A percentile compares a stretch with the other conserved stretches of the same genome.
phyloP scores from a whole-genome alignment of 2,329 filamentous ascomycete genomes.

The Didymella glomerata region DNA sequence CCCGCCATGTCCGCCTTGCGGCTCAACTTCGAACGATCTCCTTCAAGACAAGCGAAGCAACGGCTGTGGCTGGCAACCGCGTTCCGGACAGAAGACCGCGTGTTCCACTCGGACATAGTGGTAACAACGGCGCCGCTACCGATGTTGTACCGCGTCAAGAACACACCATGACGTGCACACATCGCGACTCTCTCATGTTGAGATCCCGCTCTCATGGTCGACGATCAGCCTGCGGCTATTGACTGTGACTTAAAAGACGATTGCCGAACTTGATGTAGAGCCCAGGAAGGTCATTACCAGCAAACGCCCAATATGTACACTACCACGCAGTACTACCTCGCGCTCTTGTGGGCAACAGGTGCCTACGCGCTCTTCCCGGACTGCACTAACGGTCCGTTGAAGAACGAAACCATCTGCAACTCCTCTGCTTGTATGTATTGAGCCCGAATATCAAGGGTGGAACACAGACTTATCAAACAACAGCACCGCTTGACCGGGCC shows the following conservation, averaged over 20 bases:
- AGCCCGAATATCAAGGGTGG: neutral
- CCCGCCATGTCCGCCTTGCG: conserved; percentile 28
- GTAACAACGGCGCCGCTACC: conserved; percentile 3
- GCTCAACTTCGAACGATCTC: conserved; percentile 17
- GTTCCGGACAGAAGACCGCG: conserved; percentile 8
- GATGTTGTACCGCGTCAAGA: conserved; percentile 14
- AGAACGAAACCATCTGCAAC: conserved; percentile 62
- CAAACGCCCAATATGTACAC: conserved; percentile 22
- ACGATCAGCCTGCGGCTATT: conserved; percentile 30
- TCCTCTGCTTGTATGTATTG: conserved; percentile 45
- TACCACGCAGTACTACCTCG: conserved; percentile 18
- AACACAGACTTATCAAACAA: neutral
- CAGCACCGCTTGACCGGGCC: conserved; percentile 39
- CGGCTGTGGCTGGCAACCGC: conserved; percentile 21
- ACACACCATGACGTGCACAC: conserved; percentile 26
- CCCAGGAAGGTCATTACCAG: neutral
- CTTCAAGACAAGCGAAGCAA: conserved; percentile 19
- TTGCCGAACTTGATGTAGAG: neutral
- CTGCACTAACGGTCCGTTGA: conserved; percentile 61
- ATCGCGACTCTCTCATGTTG: conserved; percentile 16
- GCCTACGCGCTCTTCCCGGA: conserved; percentile 57
- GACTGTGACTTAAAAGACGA: conserved; percentile 24
- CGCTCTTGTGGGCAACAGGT: conserved; percentile 20
- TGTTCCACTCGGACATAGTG: conserved; percentile 6
- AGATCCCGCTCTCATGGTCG: conserved; percentile 1